Conservation (phyloP, 225 moss, liverwort and hornwort genomes). For the Marchantia paleacea region DNA sequence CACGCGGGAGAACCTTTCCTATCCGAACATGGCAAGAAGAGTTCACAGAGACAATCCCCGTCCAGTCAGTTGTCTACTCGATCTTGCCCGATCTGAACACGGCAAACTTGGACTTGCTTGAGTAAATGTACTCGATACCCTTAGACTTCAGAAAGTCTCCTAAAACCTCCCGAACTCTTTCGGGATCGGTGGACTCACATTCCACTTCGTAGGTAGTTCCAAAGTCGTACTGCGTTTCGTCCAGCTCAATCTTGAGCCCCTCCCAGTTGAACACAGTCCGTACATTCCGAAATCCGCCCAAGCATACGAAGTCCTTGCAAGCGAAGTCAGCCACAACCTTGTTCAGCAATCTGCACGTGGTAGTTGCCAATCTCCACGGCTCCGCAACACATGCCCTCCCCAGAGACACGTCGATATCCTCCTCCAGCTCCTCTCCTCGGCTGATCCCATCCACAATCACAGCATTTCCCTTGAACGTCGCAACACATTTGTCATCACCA, state of each 20-base stretch:
- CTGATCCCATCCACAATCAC: constrained; percentile 89
- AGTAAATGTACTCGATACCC: constrained; percentile 62
- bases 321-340: constrained; percentile 57
- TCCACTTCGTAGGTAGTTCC: constrained; percentile 87
- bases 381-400: constrained; percentile 67
- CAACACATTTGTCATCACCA: constrained; percentile 63
- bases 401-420: constrained; percentile 72
- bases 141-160: constrained; percentile 57
- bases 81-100: constrained; percentile 78
- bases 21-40: too few species aligned
- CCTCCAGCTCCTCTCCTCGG: constrained; percentile 88
- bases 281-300: constrained; percentile 91
- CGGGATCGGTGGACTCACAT: constrained; percentile 82
- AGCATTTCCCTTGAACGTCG: constrained; percentile 75
- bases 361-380: constrained; percentile 49
- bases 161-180: constrained; percentile 69
- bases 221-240: constrained; percentile 86
- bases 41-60: background rate
- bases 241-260: constrained; percentile 74
- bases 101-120: constrained; percentile 79
- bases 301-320: constrained; percentile 66
- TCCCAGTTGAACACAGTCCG: constrained; percentile 81
- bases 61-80: constrained; percentile 14
- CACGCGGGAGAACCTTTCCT: too few species aligned
- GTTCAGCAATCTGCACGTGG: constrained; percentile 56